phyloP scores from a whole-genome alignment of 2,329 filamentous ascomycete genomes.

The Aureobasidium sp. region DNA sequence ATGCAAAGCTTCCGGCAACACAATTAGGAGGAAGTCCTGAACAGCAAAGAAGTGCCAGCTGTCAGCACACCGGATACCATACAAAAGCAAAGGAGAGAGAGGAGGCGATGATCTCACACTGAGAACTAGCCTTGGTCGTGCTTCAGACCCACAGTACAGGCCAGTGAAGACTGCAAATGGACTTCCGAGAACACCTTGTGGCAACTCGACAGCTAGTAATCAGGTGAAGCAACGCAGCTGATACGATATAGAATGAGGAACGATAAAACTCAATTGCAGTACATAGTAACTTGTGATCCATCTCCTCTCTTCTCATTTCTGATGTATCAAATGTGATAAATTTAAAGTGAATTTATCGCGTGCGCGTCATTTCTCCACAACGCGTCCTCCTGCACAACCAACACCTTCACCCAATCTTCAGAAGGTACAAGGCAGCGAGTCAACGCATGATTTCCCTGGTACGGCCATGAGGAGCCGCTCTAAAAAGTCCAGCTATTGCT shows the following conservation, averaged over 20 bases:
- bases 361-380: conserved; percentile 8
- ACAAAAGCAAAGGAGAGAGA: not conserved
- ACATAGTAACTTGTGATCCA: not conserved
- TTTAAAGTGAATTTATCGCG: conserved; percentile 5
- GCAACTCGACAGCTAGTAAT: not conserved
- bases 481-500: not conserved
- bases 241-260: not conserved
- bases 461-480: not conserved
- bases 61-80: not conserved
- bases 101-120: not conserved
- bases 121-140: not conserved
- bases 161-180: not conserved
- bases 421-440: not conserved
- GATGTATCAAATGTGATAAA: not conserved
- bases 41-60: not conserved
- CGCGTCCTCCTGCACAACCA: not conserved
- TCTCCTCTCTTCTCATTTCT: not conserved
- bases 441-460: not conserved
- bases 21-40: not conserved
- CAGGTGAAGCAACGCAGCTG: not conserved
- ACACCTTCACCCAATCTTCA: not conserved
- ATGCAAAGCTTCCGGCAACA: not conserved
- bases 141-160: not conserved
- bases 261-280: not conserved
- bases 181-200: not conserved